Percentiles rank a stretch among this genome's conserved stretches.
Evolutionary conservation across 139 green algal genomes (phyloP).

Genomic region (Chlamydomonas sp.): DNA sequence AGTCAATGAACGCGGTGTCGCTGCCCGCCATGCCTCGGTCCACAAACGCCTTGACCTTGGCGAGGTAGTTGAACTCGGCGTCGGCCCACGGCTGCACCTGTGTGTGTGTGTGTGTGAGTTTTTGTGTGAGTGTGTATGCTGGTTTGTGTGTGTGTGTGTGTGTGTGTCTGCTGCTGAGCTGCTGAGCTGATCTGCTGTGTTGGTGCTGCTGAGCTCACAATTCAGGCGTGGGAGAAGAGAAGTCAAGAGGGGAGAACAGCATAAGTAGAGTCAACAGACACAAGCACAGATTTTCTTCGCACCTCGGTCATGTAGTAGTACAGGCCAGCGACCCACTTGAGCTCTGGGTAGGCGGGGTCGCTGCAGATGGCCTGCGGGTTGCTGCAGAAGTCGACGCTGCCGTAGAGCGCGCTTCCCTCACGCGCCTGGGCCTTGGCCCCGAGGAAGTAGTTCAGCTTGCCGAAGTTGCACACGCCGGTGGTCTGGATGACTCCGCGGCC

Average conservation of each 20-base stretch:
- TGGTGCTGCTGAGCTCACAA: no score
- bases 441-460: constrained; percentile 1
- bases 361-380: constrained; percentile 2
- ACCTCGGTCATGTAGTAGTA: constrained; percentile 8
- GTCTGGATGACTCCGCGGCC: neutral
- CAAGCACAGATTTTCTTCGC: no score
- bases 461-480: neutral
- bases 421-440: no score
- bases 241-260: no score
- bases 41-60: neutral
- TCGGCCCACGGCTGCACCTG: no score
- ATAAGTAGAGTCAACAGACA: neutral
- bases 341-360: neutral
- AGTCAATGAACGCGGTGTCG: constrained; percentile 12
- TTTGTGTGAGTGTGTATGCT: no score
- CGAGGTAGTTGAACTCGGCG: neutral
- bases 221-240: no score
- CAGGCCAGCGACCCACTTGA: constrained; percentile 7
- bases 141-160: no score
- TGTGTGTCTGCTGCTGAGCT: no score
- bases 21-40: neutral
- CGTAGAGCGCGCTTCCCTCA: neutral
- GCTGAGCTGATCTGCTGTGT: no score
- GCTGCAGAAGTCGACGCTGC: neutral
- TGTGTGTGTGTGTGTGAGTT: no score